Conservation (phyloP, 1,284 basidiomycete genomes). For the Golubevia pallescens region DNA sequence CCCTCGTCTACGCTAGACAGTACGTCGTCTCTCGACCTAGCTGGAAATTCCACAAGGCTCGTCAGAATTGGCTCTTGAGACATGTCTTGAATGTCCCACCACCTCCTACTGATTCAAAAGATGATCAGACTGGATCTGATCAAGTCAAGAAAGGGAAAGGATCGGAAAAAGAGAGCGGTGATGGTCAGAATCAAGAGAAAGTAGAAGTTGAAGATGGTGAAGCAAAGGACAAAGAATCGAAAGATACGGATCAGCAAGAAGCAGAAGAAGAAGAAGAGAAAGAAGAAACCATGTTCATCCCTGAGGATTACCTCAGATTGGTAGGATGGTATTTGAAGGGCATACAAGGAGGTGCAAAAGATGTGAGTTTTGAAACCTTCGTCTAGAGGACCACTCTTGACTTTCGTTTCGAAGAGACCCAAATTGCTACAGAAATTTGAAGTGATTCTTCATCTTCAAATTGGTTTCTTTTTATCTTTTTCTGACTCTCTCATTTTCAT, state of each 20-base stretch:
- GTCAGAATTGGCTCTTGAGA: slow-evolving; percentile 1
- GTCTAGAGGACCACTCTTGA: too few species aligned
- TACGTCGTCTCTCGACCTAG: neutral
- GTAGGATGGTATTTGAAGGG: neutral
- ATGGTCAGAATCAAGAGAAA: neutral
- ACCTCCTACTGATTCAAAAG: neutral
- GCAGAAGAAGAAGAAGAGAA: neutral
- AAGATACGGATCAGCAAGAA: neutral
- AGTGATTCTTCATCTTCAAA: too few species aligned
- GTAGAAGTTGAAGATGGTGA: neutral
- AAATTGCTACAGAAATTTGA: too few species aligned
- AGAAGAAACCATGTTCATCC: neutral
- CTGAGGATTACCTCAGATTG: neutral
- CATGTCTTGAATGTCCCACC: neutral
- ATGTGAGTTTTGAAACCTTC: too few species aligned
- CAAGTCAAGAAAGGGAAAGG: neutral
- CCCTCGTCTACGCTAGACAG: neutral
- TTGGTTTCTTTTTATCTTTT: too few species aligned
- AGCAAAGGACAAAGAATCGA: neutral
- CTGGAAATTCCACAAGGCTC: neutral
- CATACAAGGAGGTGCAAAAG: neutral
- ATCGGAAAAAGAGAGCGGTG: neutral
- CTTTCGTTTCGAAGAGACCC: too few species aligned
- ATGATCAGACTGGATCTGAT: neutral
- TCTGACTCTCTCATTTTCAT: too few species aligned